These are phyloP conservation scores for Vairimorpha necatrix DNA, from an alignment of 371 early-diverging fungal genomes.

Conservation along the genomic window DNA sequence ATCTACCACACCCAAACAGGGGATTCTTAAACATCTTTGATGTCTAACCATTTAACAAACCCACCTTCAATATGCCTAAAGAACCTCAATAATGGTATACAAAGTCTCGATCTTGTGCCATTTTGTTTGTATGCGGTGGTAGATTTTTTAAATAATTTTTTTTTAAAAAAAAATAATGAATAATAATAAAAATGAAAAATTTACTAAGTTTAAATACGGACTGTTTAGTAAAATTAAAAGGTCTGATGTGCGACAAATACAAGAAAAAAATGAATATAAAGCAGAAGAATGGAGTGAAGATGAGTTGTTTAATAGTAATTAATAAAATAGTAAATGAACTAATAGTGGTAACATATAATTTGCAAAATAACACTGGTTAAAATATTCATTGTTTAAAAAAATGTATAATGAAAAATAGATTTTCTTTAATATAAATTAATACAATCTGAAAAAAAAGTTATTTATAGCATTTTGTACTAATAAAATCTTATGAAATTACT, in stretches of 20 bases:
- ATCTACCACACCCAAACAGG: constrained; percentile 3
- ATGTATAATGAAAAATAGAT: too few species aligned
- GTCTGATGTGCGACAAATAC: neutral
- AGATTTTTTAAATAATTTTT: neutral
- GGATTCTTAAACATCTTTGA: neutral
- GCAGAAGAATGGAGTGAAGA: neutral
- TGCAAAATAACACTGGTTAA: too few species aligned
- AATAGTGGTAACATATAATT: too few species aligned
- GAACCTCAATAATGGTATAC: neutral
- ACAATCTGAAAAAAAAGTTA: too few species aligned
- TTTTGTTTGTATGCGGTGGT: neutral
- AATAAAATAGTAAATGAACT: too few species aligned
- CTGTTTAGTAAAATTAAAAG: constrained; percentile 7
- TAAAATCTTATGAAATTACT: too few species aligned
- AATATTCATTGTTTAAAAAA: too few species aligned
- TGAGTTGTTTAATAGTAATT: neutral
- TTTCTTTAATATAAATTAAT: too few species aligned
- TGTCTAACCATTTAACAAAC: neutral
- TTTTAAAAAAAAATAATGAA: neutral
- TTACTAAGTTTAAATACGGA: neutral
- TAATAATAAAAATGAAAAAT: neutral
- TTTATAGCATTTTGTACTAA: too few species aligned
- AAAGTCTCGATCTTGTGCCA: constrained; percentile 1
- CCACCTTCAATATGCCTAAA: neutral
- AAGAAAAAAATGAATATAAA: neutral